A percentile compares a stretch with the other conserved stretches of the same genome.
Conservation (phyloP, 768 basidiomycete genomes). For the Boletus sp. region DNA sequence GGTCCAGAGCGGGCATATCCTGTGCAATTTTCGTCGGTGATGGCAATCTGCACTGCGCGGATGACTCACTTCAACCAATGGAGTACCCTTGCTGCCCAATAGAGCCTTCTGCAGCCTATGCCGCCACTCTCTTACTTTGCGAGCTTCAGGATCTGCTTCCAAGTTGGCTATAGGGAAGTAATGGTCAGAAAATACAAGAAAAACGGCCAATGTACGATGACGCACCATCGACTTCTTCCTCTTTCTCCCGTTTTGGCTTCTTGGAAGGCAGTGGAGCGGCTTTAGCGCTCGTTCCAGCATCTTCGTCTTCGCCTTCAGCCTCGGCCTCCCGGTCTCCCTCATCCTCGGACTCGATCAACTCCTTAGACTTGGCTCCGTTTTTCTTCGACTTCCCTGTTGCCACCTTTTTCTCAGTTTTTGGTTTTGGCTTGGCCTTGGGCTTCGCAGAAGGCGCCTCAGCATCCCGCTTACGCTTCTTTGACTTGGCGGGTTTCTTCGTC, state of each 20-base stretch:
- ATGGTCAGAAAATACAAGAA: constrained; percentile 6
- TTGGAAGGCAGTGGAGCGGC: constrained; percentile 63
- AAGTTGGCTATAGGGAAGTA: constrained; percentile 36
- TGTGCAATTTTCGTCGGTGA: constrained; percentile 29
- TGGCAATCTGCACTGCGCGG: neutral
- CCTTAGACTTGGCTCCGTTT: constrained; percentile 61
- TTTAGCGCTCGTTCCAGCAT: constrained; percentile 50
- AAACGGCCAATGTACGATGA: constrained; percentile 2
- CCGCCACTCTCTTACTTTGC: constrained; percentile 86
- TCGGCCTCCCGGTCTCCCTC: constrained; percentile 49
- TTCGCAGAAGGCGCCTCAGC: constrained; percentile 42
- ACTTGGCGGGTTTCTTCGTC: constrained; percentile 42
- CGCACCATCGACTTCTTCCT: constrained; percentile 61
- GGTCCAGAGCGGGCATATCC: constrained; percentile 77
- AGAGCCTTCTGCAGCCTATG: constrained; percentile 90
- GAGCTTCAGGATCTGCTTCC: constrained; percentile 57
- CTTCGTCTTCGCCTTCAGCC: constrained; percentile 46
- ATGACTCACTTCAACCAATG: constrained; percentile 60
- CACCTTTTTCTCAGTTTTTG: constrained; percentile 42
- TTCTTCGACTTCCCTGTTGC: constrained; percentile 42
- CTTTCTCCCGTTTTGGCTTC: constrained; percentile 59
- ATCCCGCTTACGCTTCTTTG: constrained; percentile 67
- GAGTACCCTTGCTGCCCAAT: constrained; percentile 60
- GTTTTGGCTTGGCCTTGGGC: constrained; percentile 44
- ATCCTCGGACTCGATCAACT: constrained; percentile 67